A percentile compares a stretch with the other conserved stretches of the same genome.
Conservation (phyloP, 768 basidiomycete species). For the Amanita inopinata region DNA sequence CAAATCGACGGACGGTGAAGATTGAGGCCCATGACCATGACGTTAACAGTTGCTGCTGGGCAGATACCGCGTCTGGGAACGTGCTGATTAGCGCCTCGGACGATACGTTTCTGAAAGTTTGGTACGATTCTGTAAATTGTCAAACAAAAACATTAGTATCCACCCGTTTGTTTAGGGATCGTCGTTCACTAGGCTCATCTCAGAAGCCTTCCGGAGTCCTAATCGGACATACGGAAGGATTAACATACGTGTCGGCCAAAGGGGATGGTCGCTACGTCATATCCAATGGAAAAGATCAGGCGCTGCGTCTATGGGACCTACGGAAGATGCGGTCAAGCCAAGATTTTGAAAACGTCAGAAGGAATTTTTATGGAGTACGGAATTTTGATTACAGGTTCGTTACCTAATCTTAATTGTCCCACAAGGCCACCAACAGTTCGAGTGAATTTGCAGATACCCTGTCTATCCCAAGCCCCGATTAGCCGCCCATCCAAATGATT, state of each 20-base stretch:
- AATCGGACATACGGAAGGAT: constrained; percentile 92
- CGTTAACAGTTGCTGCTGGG: constrained; percentile 95
- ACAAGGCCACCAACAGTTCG: constrained; percentile 1
- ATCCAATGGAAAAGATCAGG: constrained; percentile 95
- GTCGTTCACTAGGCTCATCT: constrained; percentile 42
- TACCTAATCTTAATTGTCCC: not conserved
- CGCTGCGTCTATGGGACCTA: constrained; percentile 86
- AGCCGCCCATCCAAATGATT: constrained; percentile 74
- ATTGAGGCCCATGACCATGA: constrained; percentile 86
- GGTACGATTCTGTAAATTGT: constrained; percentile 53
- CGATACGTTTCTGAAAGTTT: constrained; percentile 91
- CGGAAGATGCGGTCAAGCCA: constrained; percentile 79
- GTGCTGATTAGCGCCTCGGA: constrained; percentile 93
- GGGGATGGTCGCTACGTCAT: constrained; percentile 94
- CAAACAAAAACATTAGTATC: constrained; percentile 24
- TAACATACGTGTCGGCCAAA: constrained; percentile 91
- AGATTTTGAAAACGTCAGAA: constrained; percentile 50
- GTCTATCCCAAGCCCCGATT: constrained; percentile 55
- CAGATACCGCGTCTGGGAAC: constrained; percentile 87
- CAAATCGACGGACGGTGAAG: constrained; percentile 68
- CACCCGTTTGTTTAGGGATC: constrained; percentile 44
- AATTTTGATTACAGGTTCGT: constrained; percentile 80
- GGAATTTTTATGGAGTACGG: constrained; percentile 42
- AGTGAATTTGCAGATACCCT: constrained; percentile 41
- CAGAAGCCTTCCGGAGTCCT: constrained; percentile 85